These are phyloP conservation scores for Cordyceps tenuipes DNA, from an alignment of 2,329 filamentous ascomycete species.

Conservation along the genomic window DNA sequence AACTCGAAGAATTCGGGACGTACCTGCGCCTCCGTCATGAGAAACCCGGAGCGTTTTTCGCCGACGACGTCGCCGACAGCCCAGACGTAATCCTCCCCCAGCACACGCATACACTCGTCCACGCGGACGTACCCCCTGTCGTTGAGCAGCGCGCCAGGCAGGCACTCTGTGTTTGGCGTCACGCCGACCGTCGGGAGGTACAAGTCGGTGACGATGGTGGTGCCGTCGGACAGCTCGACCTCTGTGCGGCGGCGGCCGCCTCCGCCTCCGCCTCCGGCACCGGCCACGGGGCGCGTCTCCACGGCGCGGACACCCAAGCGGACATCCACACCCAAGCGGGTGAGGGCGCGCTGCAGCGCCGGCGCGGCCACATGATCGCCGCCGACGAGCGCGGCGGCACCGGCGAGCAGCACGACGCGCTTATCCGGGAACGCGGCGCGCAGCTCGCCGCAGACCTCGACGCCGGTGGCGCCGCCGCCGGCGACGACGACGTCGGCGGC, in stretches of 20 bases:
- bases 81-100: conserved; percentile 38
- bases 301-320: conserved; percentile 33
- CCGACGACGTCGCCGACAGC: conserved; percentile 46
- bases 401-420: conserved; percentile 40
- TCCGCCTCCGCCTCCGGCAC: conserved; percentile 27
- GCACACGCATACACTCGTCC: conserved; percentile 43
- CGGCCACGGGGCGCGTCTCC: conserved; percentile 23
- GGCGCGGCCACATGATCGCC: conserved; percentile 34
- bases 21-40: conserved; percentile 50
- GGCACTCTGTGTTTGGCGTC: conserved; percentile 45
- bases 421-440: conserved; percentile 42
- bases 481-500: conserved; percentile 48
- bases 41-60: conserved; percentile 46
- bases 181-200: conserved; percentile 50
- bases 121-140: conserved; percentile 37
- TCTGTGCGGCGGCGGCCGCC: conserved; percentile 29
- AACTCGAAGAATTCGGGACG: not conserved
- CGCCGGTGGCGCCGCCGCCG: conserved; percentile 47
- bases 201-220: conserved; percentile 43
- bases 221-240: conserved; percentile 37
- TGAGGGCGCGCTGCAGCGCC: conserved; percentile 40
- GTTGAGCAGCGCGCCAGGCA: conserved; percentile 37
- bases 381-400: conserved; percentile 31
- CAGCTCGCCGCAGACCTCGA: conserved; percentile 48
- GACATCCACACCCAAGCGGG: conserved; percentile 43